phyloP scores from a whole-genome alignment of 768 basidiomycete genomes.

The Xanthoconium stramineum region DNA sequence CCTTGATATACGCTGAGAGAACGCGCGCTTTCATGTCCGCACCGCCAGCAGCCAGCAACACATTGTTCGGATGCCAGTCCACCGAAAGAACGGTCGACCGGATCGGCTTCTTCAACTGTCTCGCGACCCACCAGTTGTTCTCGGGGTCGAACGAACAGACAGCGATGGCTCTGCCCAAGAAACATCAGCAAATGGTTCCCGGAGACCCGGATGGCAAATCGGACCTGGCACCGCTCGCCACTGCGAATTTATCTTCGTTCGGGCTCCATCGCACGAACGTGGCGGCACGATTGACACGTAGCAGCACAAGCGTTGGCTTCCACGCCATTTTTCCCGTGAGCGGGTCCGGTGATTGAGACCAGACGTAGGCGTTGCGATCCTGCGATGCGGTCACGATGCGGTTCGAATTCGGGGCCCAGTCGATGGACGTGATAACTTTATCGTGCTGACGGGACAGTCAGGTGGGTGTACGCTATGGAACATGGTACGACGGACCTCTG shows the following conservation, averaged over 20 bases:
- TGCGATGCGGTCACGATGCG: conserved; percentile 99
- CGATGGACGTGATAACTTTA: conserved; percentile 95
- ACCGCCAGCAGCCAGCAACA: conserved; percentile 93
- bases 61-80: conserved; percentile 99
- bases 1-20: conserved; percentile 98
- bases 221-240: conserved; percentile 92
- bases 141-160: conserved; percentile 97
- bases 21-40: conserved; percentile 98
- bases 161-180: conserved; percentile 70
- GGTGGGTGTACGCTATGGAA: not conserved
- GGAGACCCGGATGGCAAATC: not conserved
- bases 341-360: conserved; percentile 79
- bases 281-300: conserved; percentile 94
- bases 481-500: conserved; percentile 57
- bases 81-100: conserved; percentile 89
- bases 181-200: not conserved
- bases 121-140: conserved; percentile 99
- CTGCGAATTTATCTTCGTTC: conserved; percentile 97
- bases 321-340: conserved; percentile 70
- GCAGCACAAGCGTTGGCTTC: conserved; percentile 95
- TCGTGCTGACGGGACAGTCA: conserved; percentile 62
- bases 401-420: conserved; percentile 97
- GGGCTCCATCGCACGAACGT: conserved; percentile 97
- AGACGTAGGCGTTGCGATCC: conserved; percentile 98
- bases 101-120: conserved; percentile 96